Evolutionary conservation across 352 stramenopile species (phyloP).

Genomic region (Blastocystis sp.): DNA sequence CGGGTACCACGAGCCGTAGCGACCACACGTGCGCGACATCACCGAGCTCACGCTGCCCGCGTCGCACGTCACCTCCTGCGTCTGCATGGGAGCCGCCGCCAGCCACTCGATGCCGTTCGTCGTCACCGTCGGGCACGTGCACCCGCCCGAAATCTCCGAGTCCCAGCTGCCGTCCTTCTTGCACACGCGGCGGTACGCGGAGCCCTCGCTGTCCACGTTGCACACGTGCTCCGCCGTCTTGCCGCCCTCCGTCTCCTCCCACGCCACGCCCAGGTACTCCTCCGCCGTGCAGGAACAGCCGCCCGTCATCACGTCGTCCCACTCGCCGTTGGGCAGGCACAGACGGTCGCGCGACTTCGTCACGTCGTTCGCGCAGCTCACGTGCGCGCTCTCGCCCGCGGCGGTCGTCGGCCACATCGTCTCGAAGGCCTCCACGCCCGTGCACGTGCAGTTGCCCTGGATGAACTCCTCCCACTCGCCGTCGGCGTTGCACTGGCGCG

Average conservation of each 20-base stretch:
- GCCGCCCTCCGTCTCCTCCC: conserved; percentile 36
- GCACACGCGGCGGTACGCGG: conserved; percentile 27
- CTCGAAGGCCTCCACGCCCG: not conserved
- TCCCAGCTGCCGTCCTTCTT: conserved; percentile 42
- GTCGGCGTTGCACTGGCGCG: conserved; percentile 11
- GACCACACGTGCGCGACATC: conserved; percentile 34
- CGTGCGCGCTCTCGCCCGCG: conserved; percentile 11
- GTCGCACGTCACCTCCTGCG: conserved; percentile 10
- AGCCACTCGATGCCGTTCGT: not conserved
- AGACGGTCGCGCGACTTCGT: conserved; percentile 26
- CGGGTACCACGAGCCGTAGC: conserved; percentile 28
- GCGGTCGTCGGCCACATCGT: conserved; percentile 30
- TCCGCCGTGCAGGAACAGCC: conserved; percentile 17
- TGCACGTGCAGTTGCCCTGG: conserved; percentile 42
- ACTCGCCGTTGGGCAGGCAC: conserved; percentile 46
- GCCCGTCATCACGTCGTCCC: conserved; percentile 36
- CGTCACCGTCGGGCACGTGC: not conserved
- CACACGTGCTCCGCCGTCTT: conserved; percentile 8
- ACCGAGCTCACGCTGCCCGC: not conserved
- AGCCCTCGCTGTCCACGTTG: not conserved
- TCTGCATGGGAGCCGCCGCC: not conserved
- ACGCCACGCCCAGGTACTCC: not conserved
- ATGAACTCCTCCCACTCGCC: conserved; percentile 51
- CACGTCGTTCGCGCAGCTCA: not conserved
- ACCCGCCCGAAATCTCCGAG: not conserved